These are phyloP conservation scores for Tribonema minus DNA, from an alignment of 108 stramenopile species.

Conservation along the genomic window DNA sequence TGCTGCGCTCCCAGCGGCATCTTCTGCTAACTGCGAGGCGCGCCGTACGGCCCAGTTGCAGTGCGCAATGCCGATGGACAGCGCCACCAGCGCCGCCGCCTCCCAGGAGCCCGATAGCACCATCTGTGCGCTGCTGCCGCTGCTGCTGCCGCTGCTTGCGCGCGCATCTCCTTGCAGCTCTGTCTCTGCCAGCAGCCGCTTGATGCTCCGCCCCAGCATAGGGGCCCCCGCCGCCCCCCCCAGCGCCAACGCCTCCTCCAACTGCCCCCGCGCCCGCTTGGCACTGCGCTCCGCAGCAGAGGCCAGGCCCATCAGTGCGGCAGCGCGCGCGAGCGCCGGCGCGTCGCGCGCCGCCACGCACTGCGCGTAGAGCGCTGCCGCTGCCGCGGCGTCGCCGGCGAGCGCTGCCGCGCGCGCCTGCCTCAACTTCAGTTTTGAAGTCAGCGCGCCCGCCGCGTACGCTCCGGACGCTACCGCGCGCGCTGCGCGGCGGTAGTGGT, in stretches of 20 bases:
- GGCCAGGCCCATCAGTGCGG: constrained; percentile 8
- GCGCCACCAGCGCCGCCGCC: constrained; percentile 17
- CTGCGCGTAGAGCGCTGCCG: not conserved
- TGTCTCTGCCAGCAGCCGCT: constrained; percentile 7
- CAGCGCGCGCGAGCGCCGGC: constrained; percentile 22
- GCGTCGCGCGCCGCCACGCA: not conserved
- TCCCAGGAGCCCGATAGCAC: constrained; percentile 17
- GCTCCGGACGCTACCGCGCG: not conserved
- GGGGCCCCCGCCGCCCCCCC: not conserved
- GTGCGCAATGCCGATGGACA: constrained; percentile 30
- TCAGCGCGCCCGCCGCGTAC: not conserved
- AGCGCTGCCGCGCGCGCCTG: not conserved
- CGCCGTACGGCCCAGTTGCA: constrained; percentile 10
- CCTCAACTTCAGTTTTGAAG: not conserved
- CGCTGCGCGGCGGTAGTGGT: not conserved
- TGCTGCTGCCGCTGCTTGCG: not conserved
- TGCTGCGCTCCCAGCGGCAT: not conserved
- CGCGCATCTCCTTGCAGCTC: not conserved
- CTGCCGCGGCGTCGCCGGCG: not conserved
- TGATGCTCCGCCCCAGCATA: constrained; percentile 21
- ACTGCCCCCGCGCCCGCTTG: not conserved
- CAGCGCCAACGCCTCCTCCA: constrained; percentile 5
- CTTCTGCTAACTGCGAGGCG: not conserved
- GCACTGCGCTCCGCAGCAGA: too few relatives aligned
- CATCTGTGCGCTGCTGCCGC: not conserved